Evolutionary conservation across 2,329 filamentous ascomycete genomes (phyloP).

Genomic region (Colletotrichum coccodes): DNA sequence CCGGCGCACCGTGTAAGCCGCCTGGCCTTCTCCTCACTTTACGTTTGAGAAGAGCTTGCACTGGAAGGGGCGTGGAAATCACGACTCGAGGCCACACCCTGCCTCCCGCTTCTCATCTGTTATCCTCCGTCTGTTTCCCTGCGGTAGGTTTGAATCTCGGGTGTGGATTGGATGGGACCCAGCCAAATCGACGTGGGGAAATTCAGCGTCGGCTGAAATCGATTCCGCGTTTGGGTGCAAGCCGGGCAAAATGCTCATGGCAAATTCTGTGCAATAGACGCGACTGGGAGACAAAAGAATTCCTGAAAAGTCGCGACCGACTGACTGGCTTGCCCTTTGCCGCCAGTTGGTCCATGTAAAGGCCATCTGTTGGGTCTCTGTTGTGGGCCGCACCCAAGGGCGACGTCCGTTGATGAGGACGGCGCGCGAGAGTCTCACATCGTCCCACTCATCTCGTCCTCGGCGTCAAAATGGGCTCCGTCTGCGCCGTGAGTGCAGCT

Average conservation of each 20-base stretch:
- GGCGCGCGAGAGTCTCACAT: constrained; percentile 24
- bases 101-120: constrained; percentile 15
- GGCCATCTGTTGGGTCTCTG: not conserved
- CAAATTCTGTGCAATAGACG: constrained; percentile 1
- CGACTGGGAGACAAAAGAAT: not conserved
- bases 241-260: not conserved
- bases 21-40: not conserved
- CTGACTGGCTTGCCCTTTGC: not conserved
- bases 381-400: not conserved
- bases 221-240: constrained; percentile 5
- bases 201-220: not conserved
- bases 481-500: constrained; percentile 5
- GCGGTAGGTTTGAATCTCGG: constrained; percentile 1
- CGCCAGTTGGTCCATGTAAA: not conserved
- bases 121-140: constrained; percentile 24
- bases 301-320: not conserved
- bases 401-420: not conserved
- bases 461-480: constrained; percentile 16
- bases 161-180: constrained; percentile 20
- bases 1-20: constrained; percentile 15
- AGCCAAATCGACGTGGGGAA: constrained; percentile 6
- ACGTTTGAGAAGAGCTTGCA: constrained; percentile 11
- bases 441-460: constrained; percentile 3
- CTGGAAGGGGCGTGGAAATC: not conserved
- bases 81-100: constrained; percentile 15